These are phyloP conservation scores for Fusarium torulosum DNA, from an alignment of 2,329 filamentous ascomycete species.

Conservation along the genomic window DNA sequence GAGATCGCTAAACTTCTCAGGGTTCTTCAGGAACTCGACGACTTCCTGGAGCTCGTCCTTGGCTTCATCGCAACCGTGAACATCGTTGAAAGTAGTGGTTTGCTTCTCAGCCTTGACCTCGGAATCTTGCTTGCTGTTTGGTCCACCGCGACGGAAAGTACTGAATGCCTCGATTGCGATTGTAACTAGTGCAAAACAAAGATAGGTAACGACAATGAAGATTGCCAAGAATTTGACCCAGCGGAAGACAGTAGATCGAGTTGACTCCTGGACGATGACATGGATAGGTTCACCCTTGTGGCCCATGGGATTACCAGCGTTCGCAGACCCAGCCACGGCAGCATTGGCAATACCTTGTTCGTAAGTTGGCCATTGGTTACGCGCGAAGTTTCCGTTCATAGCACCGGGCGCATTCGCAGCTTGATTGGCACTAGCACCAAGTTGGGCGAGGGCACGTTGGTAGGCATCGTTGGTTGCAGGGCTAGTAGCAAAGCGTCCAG, in stretches of 20 bases:
- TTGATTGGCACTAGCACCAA: conserved; percentile 50
- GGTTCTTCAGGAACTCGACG: conserved; percentile 94
- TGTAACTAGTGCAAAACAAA: conserved; percentile 82
- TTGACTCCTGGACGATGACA: conserved; percentile 93
- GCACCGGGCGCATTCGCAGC: conserved; percentile 42
- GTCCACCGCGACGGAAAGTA: conserved; percentile 75
- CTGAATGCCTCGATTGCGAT: conserved; percentile 86
- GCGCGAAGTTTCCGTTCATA: conserved; percentile 38
- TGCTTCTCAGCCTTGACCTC: conserved; percentile 95
- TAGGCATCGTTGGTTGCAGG: conserved; percentile 82
- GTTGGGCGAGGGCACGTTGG: conserved; percentile 72
- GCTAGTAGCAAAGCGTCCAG: conserved; percentile 86
- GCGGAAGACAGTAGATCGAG: conserved; percentile 83
- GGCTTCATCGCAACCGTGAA: conserved; percentile 97
- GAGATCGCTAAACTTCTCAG: conserved; percentile 91
- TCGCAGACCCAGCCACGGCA: conserved; percentile 42
- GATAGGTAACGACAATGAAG: conserved; percentile 83
- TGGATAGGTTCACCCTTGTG: conserved; percentile 89
- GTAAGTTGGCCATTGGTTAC: conserved; percentile 49
- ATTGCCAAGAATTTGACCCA: conserved; percentile 89
- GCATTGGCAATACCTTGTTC: conserved; percentile 51
- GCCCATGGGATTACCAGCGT: conserved; percentile 62
- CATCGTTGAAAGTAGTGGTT: conserved; percentile 89
- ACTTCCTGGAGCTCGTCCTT: conserved; percentile 98
- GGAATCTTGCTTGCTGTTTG: conserved; percentile 77